Conservation (phyloP, 1,139 yeast genomes). For the Kurtzmaniella natalensis region DNA sequence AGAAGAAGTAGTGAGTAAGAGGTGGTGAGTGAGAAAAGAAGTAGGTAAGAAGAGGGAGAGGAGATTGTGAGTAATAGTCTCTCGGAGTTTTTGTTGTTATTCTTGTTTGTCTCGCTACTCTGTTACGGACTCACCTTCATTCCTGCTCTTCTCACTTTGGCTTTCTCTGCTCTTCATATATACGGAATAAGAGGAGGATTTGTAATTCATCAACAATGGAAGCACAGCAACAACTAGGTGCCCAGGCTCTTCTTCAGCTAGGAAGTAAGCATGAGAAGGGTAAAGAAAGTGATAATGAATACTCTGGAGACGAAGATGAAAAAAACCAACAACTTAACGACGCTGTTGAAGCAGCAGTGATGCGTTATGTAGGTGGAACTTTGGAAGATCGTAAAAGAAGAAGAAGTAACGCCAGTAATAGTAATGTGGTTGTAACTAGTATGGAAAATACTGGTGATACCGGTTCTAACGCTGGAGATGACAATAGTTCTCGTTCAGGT, state of each 20-base stretch:
- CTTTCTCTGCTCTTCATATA: too few relatives aligned
- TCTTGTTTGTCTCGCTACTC: too few relatives aligned
- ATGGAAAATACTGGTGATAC: background rate
- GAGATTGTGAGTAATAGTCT: too few relatives aligned
- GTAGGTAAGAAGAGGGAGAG: too few relatives aligned
- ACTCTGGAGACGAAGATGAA: conserved; percentile 19
- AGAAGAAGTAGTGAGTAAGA: too few relatives aligned
- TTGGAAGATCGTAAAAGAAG: conserved; percentile 23
- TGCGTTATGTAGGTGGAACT: conserved; percentile 64
- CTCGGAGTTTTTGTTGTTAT: too few relatives aligned
- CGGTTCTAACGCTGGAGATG: background rate
- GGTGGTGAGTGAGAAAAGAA: too few relatives aligned
- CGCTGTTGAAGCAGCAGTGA: conserved; percentile 71
- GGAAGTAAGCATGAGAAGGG: conserved; percentile 27
- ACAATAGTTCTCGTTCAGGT: conserved; percentile 10
- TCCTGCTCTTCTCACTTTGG: too few relatives aligned
- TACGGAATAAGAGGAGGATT: too few relatives aligned
- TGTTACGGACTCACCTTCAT: too few relatives aligned
- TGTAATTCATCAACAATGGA: conserved; percentile 21
- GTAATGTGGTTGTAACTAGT: conserved; percentile 4
- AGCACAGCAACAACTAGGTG: conserved; percentile 39
- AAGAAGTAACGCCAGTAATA: conserved; percentile 5
- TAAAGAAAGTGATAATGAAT: conserved; percentile 13
- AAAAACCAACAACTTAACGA: conserved; percentile 42
- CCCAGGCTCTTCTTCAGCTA: conserved; percentile 41